Evolutionary conservation across 1,284 basidiomycete genomes (phyloP).

Genomic region (Chalciporus piperatoides): DNA sequence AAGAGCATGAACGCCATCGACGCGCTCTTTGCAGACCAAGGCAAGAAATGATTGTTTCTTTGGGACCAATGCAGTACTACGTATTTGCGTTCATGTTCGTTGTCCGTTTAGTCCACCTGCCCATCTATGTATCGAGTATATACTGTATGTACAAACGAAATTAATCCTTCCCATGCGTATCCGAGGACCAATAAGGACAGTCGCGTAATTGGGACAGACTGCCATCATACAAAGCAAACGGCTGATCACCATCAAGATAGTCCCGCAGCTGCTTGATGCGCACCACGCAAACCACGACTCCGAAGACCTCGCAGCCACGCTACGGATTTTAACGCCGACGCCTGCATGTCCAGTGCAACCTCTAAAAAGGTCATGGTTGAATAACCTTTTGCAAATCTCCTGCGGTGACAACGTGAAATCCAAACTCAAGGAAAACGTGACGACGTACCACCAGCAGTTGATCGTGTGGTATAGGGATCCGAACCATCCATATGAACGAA

Average conservation of each 20-base stretch:
- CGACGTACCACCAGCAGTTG: conserved; percentile 60
- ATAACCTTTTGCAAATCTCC: conserved; percentile 57
- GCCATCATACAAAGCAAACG: no score
- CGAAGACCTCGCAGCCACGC: conserved; percentile 69
- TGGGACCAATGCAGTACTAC: background rate
- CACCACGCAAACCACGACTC: conserved; percentile 56
- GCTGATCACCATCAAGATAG: conserved; percentile 35
- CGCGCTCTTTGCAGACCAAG: conserved; percentile 44
- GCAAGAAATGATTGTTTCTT: conserved; percentile 29
- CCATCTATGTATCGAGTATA: background rate
- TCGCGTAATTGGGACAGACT: no score
- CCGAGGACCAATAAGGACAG: no score
- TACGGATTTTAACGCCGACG: conserved; percentile 51
- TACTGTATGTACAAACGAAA: conserved; percentile 4
- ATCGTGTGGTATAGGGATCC: conserved; percentile 54
- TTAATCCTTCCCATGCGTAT: background rate
- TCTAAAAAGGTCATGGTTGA: conserved; percentile 52
- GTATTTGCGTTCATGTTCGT: background rate
- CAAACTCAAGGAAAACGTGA: conserved; percentile 6
- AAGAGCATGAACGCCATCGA: conserved; percentile 45
- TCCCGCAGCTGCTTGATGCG: conserved; percentile 67
- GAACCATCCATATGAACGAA: conserved; percentile 43
- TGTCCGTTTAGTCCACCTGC: background rate
- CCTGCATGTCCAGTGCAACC: conserved; percentile 64
- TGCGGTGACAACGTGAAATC: conserved; percentile 28